Evolutionary conservation across 2,329 filamentous ascomycete species (phyloP), one percentile per base, ranked within the genome.

Genomic region (Catunica adiposa): DNA sequence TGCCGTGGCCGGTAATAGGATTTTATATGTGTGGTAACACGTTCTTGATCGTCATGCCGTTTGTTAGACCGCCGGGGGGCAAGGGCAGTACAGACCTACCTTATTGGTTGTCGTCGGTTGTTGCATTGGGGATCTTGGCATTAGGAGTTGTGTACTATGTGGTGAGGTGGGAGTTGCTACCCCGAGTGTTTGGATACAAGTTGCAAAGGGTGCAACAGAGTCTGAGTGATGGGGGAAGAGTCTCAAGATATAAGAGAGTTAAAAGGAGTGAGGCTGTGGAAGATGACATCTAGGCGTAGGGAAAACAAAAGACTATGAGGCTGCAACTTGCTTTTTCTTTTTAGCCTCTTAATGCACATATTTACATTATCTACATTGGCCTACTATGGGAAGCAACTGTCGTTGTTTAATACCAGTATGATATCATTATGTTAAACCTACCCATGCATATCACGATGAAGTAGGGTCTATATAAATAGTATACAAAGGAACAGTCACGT

Each of bases 101-200:
- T 1, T 79, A 78, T 66, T 80, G 75, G 56, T 66, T 77, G 0
- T 78, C 77, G 61, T 76, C 76, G 0, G 68, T 78, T 0, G 75
- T 79, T 0, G 75, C 74, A 0, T 69, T 77, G 0, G 70, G 69
- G 0, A 72, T 79, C 3, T 61, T 79, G 22, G 51, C 75, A 0
- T 64, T 77, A 0, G 77, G 77, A 1, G 71, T 58, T 0, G 56
- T 73, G 2, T 79, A 79, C 63, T 80, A 76, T 75, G 55, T 64
- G 0, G 61, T 73, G 17, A 78, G 75, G 75, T 73, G 71, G 1
- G 72, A 70, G 64, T 58, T 76, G 1, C 67, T 73, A 59, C 76
- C 75, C 0, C 65, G 66, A 1, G 63, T 77, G 29, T 71, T 73
- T 6, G 74, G 73, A 0, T 76, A 78, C 60, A 70, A 68, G 62